Percentiles rank a stretch among this genome's conserved stretches.
Conservation (phyloP, 306 rosid species). For the Arachis stenosperma region DNA sequence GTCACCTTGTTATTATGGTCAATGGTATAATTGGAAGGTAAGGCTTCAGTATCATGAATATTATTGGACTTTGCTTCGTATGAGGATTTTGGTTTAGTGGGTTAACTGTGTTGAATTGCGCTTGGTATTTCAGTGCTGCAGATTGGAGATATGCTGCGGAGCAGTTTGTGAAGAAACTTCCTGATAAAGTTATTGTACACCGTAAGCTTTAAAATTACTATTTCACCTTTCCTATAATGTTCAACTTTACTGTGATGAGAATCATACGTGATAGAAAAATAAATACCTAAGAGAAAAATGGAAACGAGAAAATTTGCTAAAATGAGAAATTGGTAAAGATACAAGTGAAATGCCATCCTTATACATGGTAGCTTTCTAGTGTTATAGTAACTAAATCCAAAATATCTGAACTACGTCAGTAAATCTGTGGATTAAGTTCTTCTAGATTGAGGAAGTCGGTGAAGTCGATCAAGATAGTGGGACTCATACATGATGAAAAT, state of each 20-base stretch:
- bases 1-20: constrained; percentile 85
- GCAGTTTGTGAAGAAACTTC: constrained; percentile 76
- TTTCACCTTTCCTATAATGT: constrained; percentile 29
- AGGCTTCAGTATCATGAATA: neutral
- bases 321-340: too few relatives aligned
- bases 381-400: too few relatives aligned
- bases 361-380: too few relatives aligned
- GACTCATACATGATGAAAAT: too few relatives aligned
- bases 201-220: constrained; percentile 53
- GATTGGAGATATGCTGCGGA: constrained; percentile 89
- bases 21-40: constrained; percentile 88
- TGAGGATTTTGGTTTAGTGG: constrained; percentile 3
- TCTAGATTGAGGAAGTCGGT: too few relatives aligned
- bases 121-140: constrained; percentile 63
- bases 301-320: too few relatives aligned
- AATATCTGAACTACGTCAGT: too few relatives aligned
- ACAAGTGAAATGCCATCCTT: too few relatives aligned
- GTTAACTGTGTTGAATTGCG: constrained; percentile 13
- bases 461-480: too few relatives aligned
- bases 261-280: too few relatives aligned
- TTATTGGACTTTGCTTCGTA: neutral
- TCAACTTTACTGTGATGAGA: neutral
- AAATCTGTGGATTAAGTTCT: too few relatives aligned
- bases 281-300: too few relatives aligned
- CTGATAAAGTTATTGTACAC: constrained; percentile 85